These are phyloP conservation scores for Rehmannia glutinosa DNA, from an alignment of 257 asterid genomes.

Conservation along the genomic window DNA sequence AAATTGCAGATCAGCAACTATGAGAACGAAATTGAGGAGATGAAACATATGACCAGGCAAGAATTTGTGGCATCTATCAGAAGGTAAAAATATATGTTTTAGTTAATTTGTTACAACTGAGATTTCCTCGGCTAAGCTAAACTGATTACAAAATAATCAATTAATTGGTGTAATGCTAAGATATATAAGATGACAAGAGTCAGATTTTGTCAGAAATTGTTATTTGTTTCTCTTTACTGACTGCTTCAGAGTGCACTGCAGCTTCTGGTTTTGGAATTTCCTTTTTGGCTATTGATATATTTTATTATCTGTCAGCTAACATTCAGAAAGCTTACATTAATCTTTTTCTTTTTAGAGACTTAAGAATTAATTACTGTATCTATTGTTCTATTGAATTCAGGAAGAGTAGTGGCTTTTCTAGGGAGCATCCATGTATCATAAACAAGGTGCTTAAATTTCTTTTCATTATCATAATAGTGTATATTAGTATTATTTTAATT, in stretches of 20 bases:
- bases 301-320: conserved; percentile 17
- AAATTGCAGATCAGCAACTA: conserved; percentile 66
- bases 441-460: conserved; percentile 48
- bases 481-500: too few relatives aligned
- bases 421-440: conserved; percentile 96
- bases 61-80: conserved; percentile 94
- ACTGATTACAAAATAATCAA: not conserved
- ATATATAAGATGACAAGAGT: not conserved
- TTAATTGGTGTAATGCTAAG: not conserved
- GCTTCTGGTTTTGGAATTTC: not conserved
- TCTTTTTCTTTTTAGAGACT: too few relatives aligned
- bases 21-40: conserved; percentile 88
- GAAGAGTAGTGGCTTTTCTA: conserved; percentile 87
- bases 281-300: not conserved
- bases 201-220: conserved; percentile 33
- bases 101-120: too few relatives aligned
- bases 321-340: not conserved
- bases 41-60: conserved; percentile 94
- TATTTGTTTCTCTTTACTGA: conserved; percentile 10
- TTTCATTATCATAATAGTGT: too few relatives aligned
- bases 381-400: conserved; percentile 25
- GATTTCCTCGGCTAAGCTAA: too few relatives aligned
- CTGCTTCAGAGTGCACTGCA: conserved; percentile 14
- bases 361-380: too few relatives aligned
- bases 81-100: conserved; percentile 59